These are phyloP conservation scores for Boletus speciosus DNA, from an alignment of 768 basidiomycete genomes.

Conservation along the genomic window DNA sequence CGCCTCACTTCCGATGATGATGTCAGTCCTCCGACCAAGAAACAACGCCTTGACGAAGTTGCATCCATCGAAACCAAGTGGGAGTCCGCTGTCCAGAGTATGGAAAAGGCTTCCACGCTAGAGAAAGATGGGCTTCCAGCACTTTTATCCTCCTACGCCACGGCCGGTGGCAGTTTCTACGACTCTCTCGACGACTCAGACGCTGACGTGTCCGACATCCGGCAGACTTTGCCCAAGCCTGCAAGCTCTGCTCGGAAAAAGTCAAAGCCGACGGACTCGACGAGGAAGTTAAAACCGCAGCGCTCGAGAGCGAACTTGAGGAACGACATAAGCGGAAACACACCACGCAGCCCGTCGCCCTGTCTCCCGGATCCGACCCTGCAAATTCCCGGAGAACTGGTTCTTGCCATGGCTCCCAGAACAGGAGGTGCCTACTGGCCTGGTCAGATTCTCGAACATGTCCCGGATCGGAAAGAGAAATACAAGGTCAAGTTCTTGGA, in stretches of 20 bases:
- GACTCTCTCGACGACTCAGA: constrained; percentile 30
- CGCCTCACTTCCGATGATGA: constrained; percentile 4
- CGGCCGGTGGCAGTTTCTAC: constrained; percentile 16
- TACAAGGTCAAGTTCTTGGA: constrained; percentile 65
- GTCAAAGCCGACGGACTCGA: constrained; percentile 7
- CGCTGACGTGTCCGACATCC: constrained; percentile 11
- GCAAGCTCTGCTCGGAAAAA: constrained; percentile 1
- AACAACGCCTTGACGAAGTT: constrained; percentile 35
- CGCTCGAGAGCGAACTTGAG: constrained; percentile 17
- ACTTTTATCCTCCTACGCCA: constrained; percentile 31
- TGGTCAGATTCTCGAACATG: constrained; percentile 52
- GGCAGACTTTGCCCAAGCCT: background rate
- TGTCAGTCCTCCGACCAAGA: constrained; percentile 43
- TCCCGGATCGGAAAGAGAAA: constrained; percentile 37
- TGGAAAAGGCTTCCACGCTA: constrained; percentile 41
- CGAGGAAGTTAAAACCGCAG: constrained; percentile 14
- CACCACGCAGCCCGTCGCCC: constrained; percentile 32
- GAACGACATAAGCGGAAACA: constrained; percentile 6
- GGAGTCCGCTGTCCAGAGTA: constrained; percentile 44
- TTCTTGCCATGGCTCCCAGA: constrained; percentile 46
- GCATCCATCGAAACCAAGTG: constrained; percentile 39
- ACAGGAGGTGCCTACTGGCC: constrained; percentile 57
- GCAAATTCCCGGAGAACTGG: constrained; percentile 63
- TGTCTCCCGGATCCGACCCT: constrained; percentile 47
- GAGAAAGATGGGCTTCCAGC: constrained; percentile 50